These are phyloP conservation scores for Avena atlantica DNA, from an alignment of 176 grass and related monocot genomes.

Conservation along the genomic window DNA sequence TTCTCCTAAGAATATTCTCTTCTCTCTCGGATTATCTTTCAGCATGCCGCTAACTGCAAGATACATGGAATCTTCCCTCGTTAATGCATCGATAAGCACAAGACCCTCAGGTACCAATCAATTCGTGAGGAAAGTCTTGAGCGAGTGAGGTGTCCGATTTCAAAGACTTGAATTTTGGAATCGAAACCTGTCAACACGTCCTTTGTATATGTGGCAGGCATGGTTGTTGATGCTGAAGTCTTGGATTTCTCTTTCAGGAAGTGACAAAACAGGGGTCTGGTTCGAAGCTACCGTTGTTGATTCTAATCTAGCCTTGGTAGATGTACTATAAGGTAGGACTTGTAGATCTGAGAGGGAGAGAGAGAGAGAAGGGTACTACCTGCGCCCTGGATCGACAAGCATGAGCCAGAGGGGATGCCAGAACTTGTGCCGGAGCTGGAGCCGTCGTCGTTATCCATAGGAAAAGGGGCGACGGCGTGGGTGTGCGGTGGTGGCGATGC, in stretches of 20 bases:
- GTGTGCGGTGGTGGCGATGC: too few relatives aligned
- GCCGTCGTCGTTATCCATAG: too few relatives aligned
- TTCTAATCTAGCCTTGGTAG: too few relatives aligned
- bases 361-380: too few relatives aligned
- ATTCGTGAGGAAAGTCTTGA: neutral
- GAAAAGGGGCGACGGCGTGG: too few relatives aligned
- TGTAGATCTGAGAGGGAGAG: too few relatives aligned
- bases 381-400: too few relatives aligned
- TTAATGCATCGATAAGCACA: neutral
- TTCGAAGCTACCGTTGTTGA: neutral
- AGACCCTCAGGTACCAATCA: neutral
- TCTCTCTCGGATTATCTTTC: neutral
- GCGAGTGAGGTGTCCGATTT: too few relatives aligned
- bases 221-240: conserved; percentile 25
- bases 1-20: conserved; percentile 12
- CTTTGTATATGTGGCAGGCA: neutral
- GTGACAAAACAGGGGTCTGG: neutral
- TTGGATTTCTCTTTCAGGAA: conserved; percentile 22
- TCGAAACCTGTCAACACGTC: neutral
- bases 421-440: too few relatives aligned
- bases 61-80: conserved; percentile 8
- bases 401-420: too few relatives aligned
- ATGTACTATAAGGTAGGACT: too few relatives aligned
- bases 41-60: neutral
- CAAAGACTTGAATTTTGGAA: conserved; percentile 5